Evolutionary conservation across 768 basidiomycete species (phyloP), one percentile per base, ranked within the genome.

Genomic region (Neoboletus subvelutipes): DNA sequence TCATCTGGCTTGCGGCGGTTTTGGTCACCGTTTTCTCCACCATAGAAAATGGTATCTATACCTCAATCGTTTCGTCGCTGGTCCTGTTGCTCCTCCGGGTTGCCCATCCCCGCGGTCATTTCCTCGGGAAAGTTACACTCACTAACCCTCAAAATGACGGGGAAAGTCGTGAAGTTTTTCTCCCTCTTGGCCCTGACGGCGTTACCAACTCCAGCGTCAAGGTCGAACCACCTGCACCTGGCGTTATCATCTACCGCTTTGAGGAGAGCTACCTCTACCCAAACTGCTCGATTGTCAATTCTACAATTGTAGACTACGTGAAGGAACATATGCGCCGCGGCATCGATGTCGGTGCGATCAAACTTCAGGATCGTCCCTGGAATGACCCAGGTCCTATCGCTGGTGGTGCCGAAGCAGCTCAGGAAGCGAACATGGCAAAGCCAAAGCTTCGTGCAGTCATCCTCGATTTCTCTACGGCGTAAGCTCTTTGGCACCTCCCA

Each of bases 11-110:
- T 26, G 93, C 92, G 1, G 90, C 91, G 18, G 94, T 96, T 20
- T 75, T 96, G 42, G 86, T 93, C 64, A 94, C 94, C 10, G 72
- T 99, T 46, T 98, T 98, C 78, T 86, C 90, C n/a, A 83, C 85
- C 22, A 95, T 98, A 64, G 97, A 98, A 73, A 80, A 93, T 54
- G 95, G 95, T 24, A 92, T 94, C 65, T 94, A 94, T 71, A 83
- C 86, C 51, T 92, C 94, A 12, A 86, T 98, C 63, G 73, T 76
- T n/a, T 79, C 89, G 2, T 96, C 94, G 0, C 71, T 85, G 22
- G 89, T 78, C 5, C 83, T 98, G 15, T 81, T 98, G 15, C 80
- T 98, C 53, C 73, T 95, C 67, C 88, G 95, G 47, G 70, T 98
- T 57, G 94, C 95, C 28, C 85, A 87, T 62, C 94, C 97, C 20